phyloP scores from a whole-genome alignment of 176 grass and related monocot genomes.

The Poa annua region DNA sequence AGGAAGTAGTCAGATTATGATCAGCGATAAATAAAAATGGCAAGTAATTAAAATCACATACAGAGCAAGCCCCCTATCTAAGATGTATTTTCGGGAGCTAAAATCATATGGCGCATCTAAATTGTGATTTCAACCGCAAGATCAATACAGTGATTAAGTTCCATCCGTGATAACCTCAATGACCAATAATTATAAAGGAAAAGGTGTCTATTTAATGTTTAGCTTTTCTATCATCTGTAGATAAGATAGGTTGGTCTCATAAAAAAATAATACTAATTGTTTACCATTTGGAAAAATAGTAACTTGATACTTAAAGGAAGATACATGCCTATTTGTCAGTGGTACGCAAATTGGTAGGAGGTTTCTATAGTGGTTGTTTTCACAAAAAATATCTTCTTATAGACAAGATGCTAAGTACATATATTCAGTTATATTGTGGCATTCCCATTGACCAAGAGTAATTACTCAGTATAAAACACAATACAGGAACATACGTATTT shows the following conservation, averaged over 20 bases:
- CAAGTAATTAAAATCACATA: neutral
- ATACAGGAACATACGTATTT: neutral
- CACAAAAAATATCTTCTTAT: neutral
- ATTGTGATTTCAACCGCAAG: too few species aligned
- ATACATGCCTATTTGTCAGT: neutral
- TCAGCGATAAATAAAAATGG: neutral
- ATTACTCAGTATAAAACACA: neutral
- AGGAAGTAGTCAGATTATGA: constrained; percentile 4
- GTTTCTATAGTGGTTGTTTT: neutral
- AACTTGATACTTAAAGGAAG: neutral
- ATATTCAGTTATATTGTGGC: neutral
- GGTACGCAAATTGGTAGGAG: neutral
- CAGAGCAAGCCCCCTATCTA: neutral
- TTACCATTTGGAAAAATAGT: neutral
- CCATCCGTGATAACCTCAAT: too few species aligned
- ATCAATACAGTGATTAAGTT: too few species aligned
- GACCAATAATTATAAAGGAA: too few species aligned
- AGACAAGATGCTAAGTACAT: neutral
- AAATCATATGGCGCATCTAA: too few species aligned
- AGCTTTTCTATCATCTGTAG: neutral
- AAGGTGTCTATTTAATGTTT: neutral
- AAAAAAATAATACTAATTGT: neutral
- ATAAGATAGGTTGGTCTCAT: neutral
- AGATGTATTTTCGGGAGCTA: too few species aligned
- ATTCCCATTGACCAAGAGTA: neutral